Evolutionary conservation across 139 green algal species (phyloP).

Genomic region (Auxenochlorella pyrenoidosa): DNA sequence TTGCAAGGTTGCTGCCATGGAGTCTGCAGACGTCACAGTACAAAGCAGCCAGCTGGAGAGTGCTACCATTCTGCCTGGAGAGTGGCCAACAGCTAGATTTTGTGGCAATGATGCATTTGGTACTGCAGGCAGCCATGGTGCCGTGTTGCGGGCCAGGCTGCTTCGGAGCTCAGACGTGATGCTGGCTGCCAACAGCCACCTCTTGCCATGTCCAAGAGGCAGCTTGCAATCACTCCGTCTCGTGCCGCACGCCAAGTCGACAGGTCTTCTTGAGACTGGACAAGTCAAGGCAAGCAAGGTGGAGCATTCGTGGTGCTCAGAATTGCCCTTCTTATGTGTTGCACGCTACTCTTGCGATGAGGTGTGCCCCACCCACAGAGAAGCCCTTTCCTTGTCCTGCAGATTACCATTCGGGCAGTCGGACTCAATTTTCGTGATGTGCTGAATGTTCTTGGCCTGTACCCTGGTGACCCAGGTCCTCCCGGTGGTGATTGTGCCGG

Average conservation of each 20-base stretch:
- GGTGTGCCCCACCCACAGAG: too few relatives aligned
- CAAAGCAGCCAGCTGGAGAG: conserved; percentile 15
- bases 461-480: conserved; percentile 58
- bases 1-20: conserved; percentile 29
- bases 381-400: too few relatives aligned
- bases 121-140: not conserved
- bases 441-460: conserved; percentile 72
- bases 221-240: conserved; percentile 63
- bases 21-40: conserved; percentile 1
- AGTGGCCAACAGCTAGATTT: not conserved
- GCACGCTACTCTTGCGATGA: too few relatives aligned
- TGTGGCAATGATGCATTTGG: conserved; percentile 20
- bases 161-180: not conserved
- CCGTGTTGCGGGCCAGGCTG: conserved; percentile 18
- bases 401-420: conserved; percentile 53
- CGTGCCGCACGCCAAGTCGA: not conserved
- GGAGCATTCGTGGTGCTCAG: not conserved
- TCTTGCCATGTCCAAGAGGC: conserved; percentile 58
- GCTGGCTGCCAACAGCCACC: not conserved
- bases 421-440: conserved; percentile 70
- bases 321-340: too few relatives aligned
- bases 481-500: conserved; percentile 63
- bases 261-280: not conserved
- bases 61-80: not conserved
- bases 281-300: conserved; percentile 35